phyloP scores from a whole-genome alignment of 2,329 filamentous ascomycete genomes.

The Exophiala viscosa region DNA sequence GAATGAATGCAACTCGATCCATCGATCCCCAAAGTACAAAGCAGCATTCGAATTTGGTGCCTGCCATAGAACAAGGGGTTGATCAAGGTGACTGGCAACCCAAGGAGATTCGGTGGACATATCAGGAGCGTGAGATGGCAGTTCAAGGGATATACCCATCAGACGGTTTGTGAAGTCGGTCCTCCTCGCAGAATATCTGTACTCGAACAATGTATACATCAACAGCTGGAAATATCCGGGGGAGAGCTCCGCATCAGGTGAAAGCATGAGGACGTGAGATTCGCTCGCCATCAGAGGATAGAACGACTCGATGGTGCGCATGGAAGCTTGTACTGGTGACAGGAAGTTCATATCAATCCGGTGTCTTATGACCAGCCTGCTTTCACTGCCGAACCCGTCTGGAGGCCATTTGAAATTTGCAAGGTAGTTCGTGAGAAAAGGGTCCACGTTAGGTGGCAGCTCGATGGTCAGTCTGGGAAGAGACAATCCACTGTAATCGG shows the following conservation, averaged over 20 bases:
- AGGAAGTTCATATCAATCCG: conserved; percentile 61
- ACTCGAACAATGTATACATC: conserved; percentile 72
- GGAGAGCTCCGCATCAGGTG: conserved; percentile 74
- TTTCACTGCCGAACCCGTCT: conserved; percentile 42
- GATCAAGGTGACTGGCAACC: conserved; percentile 15
- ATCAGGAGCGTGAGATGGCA: conserved; percentile 56
- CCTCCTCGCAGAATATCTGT: conserved; percentile 61
- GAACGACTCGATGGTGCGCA: conserved; percentile 79
- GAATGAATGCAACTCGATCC: conserved; percentile 80
- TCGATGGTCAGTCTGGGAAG: conserved; percentile 79
- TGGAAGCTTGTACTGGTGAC: conserved; percentile 66
- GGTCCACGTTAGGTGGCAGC: conserved; percentile 68
- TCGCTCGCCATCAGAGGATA: conserved; percentile 65
- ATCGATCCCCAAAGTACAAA: conserved; percentile 79
- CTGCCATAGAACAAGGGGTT: conserved; percentile 74
- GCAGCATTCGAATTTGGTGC: conserved; percentile 77
- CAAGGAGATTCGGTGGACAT: conserved; percentile 61
- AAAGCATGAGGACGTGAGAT: conserved; percentile 79
- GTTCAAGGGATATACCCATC: conserved; percentile 74
- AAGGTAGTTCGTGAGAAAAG: conserved; percentile 60
- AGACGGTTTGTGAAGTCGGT: conserved; percentile 52
- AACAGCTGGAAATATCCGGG: conserved; percentile 82
- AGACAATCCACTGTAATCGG: conserved; percentile 69
- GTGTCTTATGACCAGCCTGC: conserved; percentile 65
- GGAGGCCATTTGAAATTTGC: conserved; percentile 66